Conservation (phyloP, 2,329 filamentous ascomycete species). For the Graphilbum ipis-grandicollis region DNA sequence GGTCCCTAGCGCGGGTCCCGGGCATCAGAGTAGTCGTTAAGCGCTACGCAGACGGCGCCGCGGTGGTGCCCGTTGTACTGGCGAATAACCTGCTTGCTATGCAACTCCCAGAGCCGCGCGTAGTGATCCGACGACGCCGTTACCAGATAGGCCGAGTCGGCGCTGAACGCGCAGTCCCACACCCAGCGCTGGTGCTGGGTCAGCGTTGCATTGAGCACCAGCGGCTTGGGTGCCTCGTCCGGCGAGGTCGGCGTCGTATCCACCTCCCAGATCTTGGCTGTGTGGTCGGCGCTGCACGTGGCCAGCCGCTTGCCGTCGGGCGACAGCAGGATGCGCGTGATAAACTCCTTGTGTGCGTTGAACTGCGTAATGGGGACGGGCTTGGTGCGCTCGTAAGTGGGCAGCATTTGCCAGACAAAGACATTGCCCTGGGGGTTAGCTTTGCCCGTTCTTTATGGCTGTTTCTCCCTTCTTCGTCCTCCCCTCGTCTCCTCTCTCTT, state of each 20-base stretch:
- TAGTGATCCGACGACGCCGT: constrained; percentile 92
- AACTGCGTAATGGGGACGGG: constrained; percentile 80
- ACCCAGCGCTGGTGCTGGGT: constrained; percentile 91
- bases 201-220: constrained; percentile 71
- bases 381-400: constrained; percentile 64
- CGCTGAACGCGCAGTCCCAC: constrained; percentile 92
- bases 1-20: constrained; percentile 14
- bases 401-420: constrained; percentile 90
- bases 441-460: no score
- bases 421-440: constrained; percentile 59
- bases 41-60: constrained; percentile 77
- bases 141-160: constrained; percentile 82
- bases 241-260: constrained; percentile 38
- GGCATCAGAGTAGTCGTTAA: constrained; percentile 67
- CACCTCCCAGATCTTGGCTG: constrained; percentile 92
- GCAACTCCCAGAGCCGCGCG: constrained; percentile 76
- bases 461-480: no score
- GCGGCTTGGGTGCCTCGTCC: constrained; percentile 36
- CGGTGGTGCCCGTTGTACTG: constrained; percentile 93
- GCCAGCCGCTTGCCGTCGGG: constrained; percentile 89
- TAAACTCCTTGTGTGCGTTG: constrained; percentile 79
- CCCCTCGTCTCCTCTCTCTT: no score
- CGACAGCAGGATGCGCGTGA: constrained; percentile 78
- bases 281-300: constrained; percentile 84
- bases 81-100: constrained; percentile 73